Evolutionary conservation across 441 rosid species (phyloP).

Genomic region (Corymbia calophylla): DNA sequence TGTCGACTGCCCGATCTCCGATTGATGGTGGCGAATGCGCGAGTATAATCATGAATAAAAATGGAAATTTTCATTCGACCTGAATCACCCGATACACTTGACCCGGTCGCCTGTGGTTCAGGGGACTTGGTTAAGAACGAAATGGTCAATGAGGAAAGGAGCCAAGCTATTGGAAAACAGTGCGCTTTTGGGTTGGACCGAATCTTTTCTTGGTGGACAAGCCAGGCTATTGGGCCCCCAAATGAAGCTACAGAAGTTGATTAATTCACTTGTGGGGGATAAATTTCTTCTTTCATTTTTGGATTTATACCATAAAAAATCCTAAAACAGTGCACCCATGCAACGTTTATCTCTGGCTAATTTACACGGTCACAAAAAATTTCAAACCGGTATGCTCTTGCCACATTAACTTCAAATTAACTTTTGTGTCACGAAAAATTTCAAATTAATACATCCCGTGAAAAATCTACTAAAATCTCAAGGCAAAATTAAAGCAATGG

Average conservation of each 20-base stretch:
- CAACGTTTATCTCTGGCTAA: not conserved
- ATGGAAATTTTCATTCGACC: not conserved
- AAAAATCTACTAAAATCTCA: not conserved
- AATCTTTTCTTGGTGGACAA: not conserved
- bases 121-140: not conserved
- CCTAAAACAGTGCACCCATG: fast-evolving
- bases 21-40: not conserved
- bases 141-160: not conserved
- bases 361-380: not conserved
- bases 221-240: not conserved
- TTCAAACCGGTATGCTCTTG: fast-evolving
- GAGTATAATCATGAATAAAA: not conserved
- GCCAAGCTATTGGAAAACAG: not conserved
- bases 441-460: fast-evolving
- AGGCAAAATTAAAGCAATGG: not conserved
- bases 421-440: not conserved
- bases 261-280: not conserved
- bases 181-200: not conserved
- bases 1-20: not conserved
- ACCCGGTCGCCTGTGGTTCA: not conserved
- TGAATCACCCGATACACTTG: not conserved
- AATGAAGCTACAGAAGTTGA: not conserved
- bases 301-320: not conserved
- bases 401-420: fast-evolving
- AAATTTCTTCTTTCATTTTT: not conserved